phyloP scores from a whole-genome alignment of 148 eudicot genomes.

The Pouteria glomerata region DNA sequence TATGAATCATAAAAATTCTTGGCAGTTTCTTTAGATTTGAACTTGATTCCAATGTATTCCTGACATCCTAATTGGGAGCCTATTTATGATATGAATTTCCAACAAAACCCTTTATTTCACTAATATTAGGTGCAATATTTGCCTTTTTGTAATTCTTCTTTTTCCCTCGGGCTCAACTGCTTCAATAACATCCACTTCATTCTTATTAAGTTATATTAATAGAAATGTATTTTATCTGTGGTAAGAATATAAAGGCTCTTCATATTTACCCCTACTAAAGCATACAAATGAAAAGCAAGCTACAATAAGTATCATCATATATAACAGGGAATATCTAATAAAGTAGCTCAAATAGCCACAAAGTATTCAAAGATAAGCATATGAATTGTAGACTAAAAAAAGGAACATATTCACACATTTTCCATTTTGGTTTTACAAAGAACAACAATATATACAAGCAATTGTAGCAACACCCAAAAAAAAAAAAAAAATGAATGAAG shows the following conservation, averaged over 20 bases:
- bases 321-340: too few relatives aligned
- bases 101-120: constrained; percentile 7
- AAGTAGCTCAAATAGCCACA: too few relatives aligned
- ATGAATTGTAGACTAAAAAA: too few relatives aligned
- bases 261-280: neutral
- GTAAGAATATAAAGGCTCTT: constrained; percentile 4
- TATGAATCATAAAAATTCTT: constrained; percentile 35
- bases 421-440: too few relatives aligned
- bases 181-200: constrained; percentile 12
- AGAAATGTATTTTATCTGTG: neutral
- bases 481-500: too few relatives aligned
- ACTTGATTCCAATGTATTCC: constrained; percentile 31
- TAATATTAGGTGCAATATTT: constrained; percentile 12
- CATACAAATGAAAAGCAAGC: too few relatives aligned
- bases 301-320: too few relatives aligned
- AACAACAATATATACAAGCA: too few relatives aligned
- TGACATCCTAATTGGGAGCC: constrained; percentile 13
- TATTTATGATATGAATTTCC: constrained; percentile 16
- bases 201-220: too few relatives aligned
- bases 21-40: constrained; percentile 39
- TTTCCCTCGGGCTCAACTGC: constrained; percentile 15
- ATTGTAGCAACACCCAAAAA: too few relatives aligned
- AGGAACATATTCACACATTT: too few relatives aligned
- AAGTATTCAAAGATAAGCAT: too few relatives aligned
- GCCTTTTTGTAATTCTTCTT: constrained; percentile 16